A percentile compares a stretch with the other conserved stretches of the same genome.
Evolutionary conservation across 257 asterid genomes (phyloP).

Genomic region (Solanum habrochaites): DNA sequence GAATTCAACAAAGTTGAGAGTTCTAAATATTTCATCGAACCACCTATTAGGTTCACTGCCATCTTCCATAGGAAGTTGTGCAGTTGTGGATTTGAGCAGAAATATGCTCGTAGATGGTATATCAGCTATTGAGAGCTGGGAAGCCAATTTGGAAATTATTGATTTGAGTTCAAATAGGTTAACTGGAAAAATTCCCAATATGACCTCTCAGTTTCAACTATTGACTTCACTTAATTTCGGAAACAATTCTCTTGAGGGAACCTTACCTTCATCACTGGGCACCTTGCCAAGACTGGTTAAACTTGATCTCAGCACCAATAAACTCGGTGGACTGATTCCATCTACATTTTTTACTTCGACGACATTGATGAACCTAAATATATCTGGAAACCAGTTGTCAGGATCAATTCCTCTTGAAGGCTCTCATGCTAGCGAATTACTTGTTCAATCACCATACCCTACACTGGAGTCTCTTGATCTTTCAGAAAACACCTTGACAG

Average conservation of each 20-base stretch:
- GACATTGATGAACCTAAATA: slow-evolving; percentile 47
- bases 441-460: slow-evolving; percentile 51
- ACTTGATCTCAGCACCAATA: slow-evolving; percentile 69
- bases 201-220: slow-evolving; percentile 38
- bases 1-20: slow-evolving; percentile 53
- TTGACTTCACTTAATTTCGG: slow-evolving; percentile 39
- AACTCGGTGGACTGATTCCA: slow-evolving; percentile 57
- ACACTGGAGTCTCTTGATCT: slow-evolving; percentile 71
- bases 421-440: slow-evolving; percentile 41
- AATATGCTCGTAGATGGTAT: slow-evolving; percentile 48
- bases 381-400: slow-evolving; percentile 59
- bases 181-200: slow-evolving; percentile 55
- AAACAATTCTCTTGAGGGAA: slow-evolving; percentile 59
- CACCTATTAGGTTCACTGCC: slow-evolving; percentile 60
- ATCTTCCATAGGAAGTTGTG: slow-evolving; percentile 50
- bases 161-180: slow-evolving; percentile 77
- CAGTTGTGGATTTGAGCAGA: slow-evolving; percentile 55
- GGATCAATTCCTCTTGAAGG: slow-evolving; percentile 65
- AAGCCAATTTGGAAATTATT: slow-evolving; percentile 36
- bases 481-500: slow-evolving; percentile 53
- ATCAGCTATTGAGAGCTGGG: slow-evolving; percentile 46
- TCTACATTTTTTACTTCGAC: slow-evolving; percentile 44
- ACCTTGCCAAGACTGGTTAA: slow-evolving; percentile 28
- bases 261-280: slow-evolving; percentile 37
- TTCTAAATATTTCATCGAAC: slow-evolving; percentile 71